Evolutionary conservation across 352 stramenopile species (phyloP).

Genomic region (Phytophthora ramorum): DNA sequence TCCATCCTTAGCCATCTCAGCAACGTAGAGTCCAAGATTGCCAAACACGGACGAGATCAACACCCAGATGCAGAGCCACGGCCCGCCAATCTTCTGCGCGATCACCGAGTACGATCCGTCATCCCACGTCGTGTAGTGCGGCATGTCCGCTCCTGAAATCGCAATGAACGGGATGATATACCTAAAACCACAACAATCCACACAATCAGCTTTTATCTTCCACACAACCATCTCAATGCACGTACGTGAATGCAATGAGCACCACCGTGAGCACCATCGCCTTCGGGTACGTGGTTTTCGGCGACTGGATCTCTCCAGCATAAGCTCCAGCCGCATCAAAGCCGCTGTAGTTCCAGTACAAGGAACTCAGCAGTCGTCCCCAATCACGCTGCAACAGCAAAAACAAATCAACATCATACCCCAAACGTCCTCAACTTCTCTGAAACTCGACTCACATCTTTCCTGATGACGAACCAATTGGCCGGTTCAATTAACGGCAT

Average conservation of each 20-base stretch:
- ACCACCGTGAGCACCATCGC: constrained; percentile 83
- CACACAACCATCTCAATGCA: constrained; percentile 3
- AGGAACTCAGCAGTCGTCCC: constrained; percentile 63
- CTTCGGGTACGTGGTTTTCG: constrained; percentile 72
- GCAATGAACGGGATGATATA: constrained; percentile 79
- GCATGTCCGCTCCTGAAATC: constrained; percentile 72
- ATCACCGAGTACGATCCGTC: constrained; percentile 84
- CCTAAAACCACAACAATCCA: constrained; percentile 18
- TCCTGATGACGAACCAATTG: constrained; percentile 76
- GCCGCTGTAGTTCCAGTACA: constrained; percentile 89
- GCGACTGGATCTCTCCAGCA: constrained; percentile 74
- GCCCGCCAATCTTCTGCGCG: constrained; percentile 64
- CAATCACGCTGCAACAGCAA: constrained; percentile 52
- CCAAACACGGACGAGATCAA: constrained; percentile 79
- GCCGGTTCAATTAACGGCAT: constrained; percentile 65
- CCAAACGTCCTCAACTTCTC: not conserved
- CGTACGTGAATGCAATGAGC: constrained; percentile 78
- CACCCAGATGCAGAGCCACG: constrained; percentile 80
- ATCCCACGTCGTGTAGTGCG: constrained; percentile 76
- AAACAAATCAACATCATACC: constrained; percentile 9
- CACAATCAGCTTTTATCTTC: not conserved
- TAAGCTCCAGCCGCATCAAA: constrained; percentile 81
- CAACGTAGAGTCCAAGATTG: constrained; percentile 83
- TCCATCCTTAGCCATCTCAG: constrained; percentile 84
- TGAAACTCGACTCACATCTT: constrained; percentile 42